Percentiles rank a stretch among this genome's conserved stretches.
These are phyloP conservation scores for Penicillium sp. DNA, from an alignment of 2,329 filamentous ascomycete species.

Conservation along the genomic window DNA sequence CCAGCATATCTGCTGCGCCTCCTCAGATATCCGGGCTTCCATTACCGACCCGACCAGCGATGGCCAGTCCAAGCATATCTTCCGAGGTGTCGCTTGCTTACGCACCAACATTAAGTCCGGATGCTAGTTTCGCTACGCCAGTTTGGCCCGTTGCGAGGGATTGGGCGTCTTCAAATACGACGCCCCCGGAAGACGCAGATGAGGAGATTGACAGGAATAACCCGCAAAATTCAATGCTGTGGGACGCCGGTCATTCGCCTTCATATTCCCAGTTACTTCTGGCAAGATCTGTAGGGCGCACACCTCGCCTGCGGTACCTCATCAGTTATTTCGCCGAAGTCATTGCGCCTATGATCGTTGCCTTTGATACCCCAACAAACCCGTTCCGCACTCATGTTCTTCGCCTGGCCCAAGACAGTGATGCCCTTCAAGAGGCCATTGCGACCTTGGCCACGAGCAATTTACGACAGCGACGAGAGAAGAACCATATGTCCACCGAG, in stretches of 20 bases:
- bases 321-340: conserved; percentile 92
- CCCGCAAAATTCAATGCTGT: conserved; percentile 11
- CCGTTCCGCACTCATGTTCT: conserved; percentile 81
- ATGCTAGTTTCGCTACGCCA: conserved; percentile 9
- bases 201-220: conserved; percentile 18
- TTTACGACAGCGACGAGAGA: conserved; percentile 68
- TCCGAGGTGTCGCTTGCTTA: conserved; percentile 15
- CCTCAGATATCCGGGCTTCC: conserved; percentile 23
- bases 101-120: conserved; percentile 13
- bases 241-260: conserved; percentile 24
- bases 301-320: conserved; percentile 77
- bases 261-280: conserved; percentile 36
- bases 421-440: conserved; percentile 85
- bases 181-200: conserved; percentile 15
- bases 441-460: conserved; percentile 87
- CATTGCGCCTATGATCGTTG: conserved; percentile 86
- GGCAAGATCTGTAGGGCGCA: conserved; percentile 53
- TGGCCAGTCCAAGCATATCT: conserved; percentile 9
- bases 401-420: conserved; percentile 68
- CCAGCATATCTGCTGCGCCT: conserved; percentile 10
- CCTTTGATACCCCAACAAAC: conserved; percentile 79
- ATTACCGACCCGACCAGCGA: conserved; percentile 12
- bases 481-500: conserved; percentile 51
- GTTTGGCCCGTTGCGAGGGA: conserved; percentile 13
- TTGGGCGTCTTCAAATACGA: conserved; percentile 6